Conservation (phyloP, 2,329 filamentous ascomycete genomes). For the Scytalidium sp. region DNA sequence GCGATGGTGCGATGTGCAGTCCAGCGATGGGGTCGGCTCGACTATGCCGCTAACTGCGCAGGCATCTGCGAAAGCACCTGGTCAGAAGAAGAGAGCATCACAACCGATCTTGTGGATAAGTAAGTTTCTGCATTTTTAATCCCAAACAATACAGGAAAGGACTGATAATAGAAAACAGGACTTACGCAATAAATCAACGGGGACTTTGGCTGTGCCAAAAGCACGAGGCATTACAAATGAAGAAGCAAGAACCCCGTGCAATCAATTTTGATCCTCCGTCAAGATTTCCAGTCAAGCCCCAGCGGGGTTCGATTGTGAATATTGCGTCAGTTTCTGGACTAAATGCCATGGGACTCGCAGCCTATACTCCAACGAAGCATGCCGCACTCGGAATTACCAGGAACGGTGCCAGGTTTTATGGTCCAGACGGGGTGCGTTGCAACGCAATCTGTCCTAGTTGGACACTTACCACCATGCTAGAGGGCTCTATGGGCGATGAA, state of each 20-base stretch:
- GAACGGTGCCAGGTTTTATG: neutral
- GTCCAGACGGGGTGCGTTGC: neutral
- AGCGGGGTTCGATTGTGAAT: slow-evolving; percentile 33
- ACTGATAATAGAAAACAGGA: neutral
- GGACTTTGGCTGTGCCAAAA: neutral
- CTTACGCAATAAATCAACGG: neutral
- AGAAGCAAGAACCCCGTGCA: neutral
- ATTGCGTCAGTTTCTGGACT: slow-evolving; percentile 29
- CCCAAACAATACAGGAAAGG: neutral
- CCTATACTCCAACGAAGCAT: neutral
- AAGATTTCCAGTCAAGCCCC: neutral
- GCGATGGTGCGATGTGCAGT: neutral
- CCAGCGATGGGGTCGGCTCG: slow-evolving; percentile 31
- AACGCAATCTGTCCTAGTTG: neutral
- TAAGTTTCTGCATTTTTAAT: neutral
- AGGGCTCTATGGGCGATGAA: neutral
- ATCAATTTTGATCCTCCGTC: neutral
- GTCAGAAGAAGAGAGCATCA: neutral
- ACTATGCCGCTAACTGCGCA: slow-evolving; percentile 51
- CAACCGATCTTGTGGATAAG: neutral
- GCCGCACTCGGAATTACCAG: neutral
- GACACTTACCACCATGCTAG: neutral
- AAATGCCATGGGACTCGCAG: neutral
- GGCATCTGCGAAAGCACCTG: slow-evolving; percentile 20
- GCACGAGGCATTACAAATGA: neutral